phyloP scores from a whole-genome alignment of 208 protist genomes.

The Wallacemonas sp. region DNA sequence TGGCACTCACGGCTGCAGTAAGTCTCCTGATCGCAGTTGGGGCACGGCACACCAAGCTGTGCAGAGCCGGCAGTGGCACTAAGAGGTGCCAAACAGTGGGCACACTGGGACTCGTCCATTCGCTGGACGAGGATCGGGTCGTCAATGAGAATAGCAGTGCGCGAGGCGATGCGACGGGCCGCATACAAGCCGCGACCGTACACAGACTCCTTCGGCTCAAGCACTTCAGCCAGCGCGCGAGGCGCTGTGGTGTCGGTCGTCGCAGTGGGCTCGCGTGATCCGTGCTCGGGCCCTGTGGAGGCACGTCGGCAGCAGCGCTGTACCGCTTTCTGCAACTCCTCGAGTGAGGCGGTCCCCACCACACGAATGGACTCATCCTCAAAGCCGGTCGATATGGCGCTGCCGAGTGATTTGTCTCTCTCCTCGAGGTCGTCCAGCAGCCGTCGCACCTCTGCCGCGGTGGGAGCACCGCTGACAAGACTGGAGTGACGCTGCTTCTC shows the following conservation, averaged over 20 bases:
- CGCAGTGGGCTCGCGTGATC: not conserved
- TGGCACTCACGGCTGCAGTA: constrained; percentile 75
- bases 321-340: constrained; percentile 22
- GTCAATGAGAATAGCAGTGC: constrained; percentile 55
- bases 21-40: constrained; percentile 49
- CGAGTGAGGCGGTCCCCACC: constrained; percentile 7
- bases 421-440: constrained; percentile 9
- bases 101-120: constrained; percentile 43
- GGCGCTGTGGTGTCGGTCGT: not conserved
- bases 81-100: constrained; percentile 67
- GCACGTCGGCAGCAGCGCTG: constrained; percentile 15
- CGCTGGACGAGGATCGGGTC: constrained; percentile 59
- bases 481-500: not conserved
- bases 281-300: not conserved
- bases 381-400: not conserved
- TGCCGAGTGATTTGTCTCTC: not conserved
- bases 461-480: not conserved
- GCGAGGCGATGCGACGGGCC: constrained; percentile 28
- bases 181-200: constrained; percentile 81
- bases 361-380: constrained; percentile 22
- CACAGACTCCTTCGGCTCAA: constrained; percentile 45
- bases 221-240: constrained; percentile 43
- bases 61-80: not conserved
- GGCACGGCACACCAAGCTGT: constrained; percentile 31
- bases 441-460: not conserved